These are phyloP conservation scores for Colletotrichum acutatum DNA, from an alignment of 2,329 filamentous ascomycete genomes.

Conservation along the genomic window DNA sequence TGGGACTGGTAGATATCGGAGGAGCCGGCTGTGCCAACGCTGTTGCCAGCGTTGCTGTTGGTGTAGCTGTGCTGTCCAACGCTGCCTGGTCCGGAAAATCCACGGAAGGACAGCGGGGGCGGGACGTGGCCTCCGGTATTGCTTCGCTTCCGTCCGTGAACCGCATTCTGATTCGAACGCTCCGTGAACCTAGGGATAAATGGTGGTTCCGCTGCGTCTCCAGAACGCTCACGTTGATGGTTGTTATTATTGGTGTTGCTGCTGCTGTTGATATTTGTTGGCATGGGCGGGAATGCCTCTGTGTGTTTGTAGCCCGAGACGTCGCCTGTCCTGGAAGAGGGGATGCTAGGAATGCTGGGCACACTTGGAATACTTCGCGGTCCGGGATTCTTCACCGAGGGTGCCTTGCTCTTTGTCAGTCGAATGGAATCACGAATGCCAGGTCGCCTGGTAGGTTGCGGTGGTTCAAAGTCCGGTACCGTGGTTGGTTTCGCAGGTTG, in stretches of 20 bases:
- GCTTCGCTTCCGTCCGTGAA: conserved; percentile 87
- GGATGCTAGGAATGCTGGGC: conserved; percentile 52
- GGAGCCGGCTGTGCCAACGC: conserved; percentile 67
- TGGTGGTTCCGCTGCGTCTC: conserved; percentile 77
- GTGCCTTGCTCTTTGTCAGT: conserved; percentile 79
- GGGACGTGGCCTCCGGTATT: conserved; percentile 83
- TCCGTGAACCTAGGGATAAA: conserved; percentile 77
- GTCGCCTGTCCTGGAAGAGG: conserved; percentile 50
- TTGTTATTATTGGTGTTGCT: conserved; percentile 43
- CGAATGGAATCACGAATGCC: conserved; percentile 90
- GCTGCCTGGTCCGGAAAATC: conserved; percentile 72
- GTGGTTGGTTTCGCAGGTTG: conserved; percentile 59
- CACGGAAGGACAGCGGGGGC: conserved; percentile 79
- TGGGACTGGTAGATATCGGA: conserved; percentile 71
- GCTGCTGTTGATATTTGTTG: conserved; percentile 41
- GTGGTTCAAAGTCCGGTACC: conserved; percentile 62
- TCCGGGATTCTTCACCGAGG: conserved; percentile 51
- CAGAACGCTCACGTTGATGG: conserved; percentile 60
- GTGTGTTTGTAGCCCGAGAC: conserved; percentile 49
- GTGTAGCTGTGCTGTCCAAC: conserved; percentile 57
- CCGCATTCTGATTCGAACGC: conserved; percentile 56
- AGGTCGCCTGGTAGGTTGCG: conserved; percentile 59
- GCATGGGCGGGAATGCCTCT: conserved; percentile 50
- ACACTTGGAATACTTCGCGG: conserved; percentile 65
- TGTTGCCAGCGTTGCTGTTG: conserved; percentile 68